Evolutionary conservation across 768 basidiomycete species (phyloP).

Genomic region (Bullera alba): DNA sequence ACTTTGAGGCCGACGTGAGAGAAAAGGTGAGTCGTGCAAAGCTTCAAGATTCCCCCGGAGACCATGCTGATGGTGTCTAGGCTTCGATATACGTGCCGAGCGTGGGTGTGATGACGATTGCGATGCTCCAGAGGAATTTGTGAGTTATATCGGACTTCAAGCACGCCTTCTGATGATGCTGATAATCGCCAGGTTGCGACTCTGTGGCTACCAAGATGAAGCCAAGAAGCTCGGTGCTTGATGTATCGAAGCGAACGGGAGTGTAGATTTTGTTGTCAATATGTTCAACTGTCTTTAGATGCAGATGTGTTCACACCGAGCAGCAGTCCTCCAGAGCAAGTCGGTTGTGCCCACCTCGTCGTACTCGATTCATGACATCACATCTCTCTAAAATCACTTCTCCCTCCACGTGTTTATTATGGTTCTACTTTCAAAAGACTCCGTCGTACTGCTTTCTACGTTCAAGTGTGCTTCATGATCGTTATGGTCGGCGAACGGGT

Average conservation of each 20-base stretch:
- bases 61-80: constrained; percentile 49
- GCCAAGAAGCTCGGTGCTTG: constrained; percentile 5
- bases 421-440: too few species aligned
- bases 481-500: too few species aligned
- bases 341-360: too few species aligned
- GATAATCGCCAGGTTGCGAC: constrained; percentile 4
- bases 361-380: too few species aligned
- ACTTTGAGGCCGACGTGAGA: constrained; percentile 86
- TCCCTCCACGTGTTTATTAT: too few species aligned
- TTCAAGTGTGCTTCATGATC: too few species aligned
- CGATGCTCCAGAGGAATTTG: constrained; percentile 96
- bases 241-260: not conserved
- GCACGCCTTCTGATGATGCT: not conserved
- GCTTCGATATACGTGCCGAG: constrained; percentile 90
- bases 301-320: too few species aligned
- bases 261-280: too few species aligned
- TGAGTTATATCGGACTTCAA: constrained; percentile 47
- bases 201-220: constrained; percentile 11
- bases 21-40: constrained; percentile 66
- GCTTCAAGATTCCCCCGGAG: not conserved
- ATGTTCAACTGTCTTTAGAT: too few species aligned
- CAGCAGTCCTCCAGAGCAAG: too few species aligned
- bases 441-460: too few species aligned
- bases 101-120: constrained; percentile 95
- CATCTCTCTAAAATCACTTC: too few species aligned